A percentile compares a stretch with the other conserved stretches of the same genome.
phyloP scores from a whole-genome alignment of 2,329 filamentous ascomycete species.

The Pseudogymnoascus sp. region DNA sequence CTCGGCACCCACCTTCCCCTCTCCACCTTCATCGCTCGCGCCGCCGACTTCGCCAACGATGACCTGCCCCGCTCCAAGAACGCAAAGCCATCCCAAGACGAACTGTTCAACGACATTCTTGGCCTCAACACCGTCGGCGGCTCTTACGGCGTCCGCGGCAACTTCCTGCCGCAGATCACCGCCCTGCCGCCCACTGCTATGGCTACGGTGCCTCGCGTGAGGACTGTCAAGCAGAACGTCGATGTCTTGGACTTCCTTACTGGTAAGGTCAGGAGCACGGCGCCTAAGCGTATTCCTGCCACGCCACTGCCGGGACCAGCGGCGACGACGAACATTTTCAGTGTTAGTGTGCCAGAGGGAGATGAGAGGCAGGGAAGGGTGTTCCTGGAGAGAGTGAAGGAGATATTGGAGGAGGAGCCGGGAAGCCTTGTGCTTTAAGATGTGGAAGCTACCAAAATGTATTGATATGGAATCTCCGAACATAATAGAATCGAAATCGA shows the following conservation, averaged over 20 bases:
- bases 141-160: constrained; percentile 49
- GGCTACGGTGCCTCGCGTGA: constrained; percentile 26
- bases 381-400: constrained; percentile 83
- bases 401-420: constrained; percentile 72
- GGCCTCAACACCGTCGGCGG: constrained; percentile 52
- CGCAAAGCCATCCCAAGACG: constrained; percentile 62
- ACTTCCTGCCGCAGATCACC: constrained; percentile 65
- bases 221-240: constrained; percentile 36
- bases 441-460: background rate
- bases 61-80: constrained; percentile 63
- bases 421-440: constrained; percentile 60
- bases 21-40: constrained; percentile 78
- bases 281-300: constrained; percentile 27
- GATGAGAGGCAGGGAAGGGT: constrained; percentile 76
- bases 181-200: constrained; percentile 44
- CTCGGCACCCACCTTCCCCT: constrained; percentile 77
- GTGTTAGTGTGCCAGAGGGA: constrained; percentile 65
- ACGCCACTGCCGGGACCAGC: constrained; percentile 41
- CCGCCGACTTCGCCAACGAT: constrained; percentile 81
- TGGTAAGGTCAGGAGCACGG: constrained; percentile 34
- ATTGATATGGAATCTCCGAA: background rate
- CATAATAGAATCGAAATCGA: background rate
- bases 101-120: constrained; percentile 84
- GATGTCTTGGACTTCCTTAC: constrained; percentile 82
- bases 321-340: constrained; percentile 68